A percentile compares a stretch with the other conserved stretches of the same genome.
These are phyloP conservation scores for Pleodorina starrii DNA, from an alignment of 139 green algal genomes.

Conservation along the genomic window DNA sequence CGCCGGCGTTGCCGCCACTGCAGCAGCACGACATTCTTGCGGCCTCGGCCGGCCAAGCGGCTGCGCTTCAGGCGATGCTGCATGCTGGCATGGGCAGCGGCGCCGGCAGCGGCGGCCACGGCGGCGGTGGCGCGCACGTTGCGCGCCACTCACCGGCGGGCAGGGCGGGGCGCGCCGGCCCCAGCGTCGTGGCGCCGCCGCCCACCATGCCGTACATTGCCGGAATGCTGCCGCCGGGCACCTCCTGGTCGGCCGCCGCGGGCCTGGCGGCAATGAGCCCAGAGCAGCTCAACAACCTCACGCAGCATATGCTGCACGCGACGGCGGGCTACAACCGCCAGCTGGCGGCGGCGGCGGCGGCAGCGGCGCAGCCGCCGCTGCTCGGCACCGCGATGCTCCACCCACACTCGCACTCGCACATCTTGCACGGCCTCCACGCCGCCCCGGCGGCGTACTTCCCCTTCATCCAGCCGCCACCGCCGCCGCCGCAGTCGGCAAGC, in stretches of 20 bases:
- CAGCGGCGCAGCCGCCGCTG: not conserved
- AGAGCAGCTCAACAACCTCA: not conserved
- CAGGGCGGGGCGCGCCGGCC: not conserved
- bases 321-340: not conserved
- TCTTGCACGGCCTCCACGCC: not conserved
- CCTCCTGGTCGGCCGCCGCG: not conserved
- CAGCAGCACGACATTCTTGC: not conserved
- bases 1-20: too few species aligned
- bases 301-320: constrained; percentile 14
- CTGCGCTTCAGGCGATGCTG: not conserved
- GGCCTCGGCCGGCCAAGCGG: not conserved
- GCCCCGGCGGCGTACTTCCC: not conserved
- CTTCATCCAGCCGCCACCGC: not conserved
- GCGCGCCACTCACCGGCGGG: not conserved
- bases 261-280: not conserved
- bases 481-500: not conserved
- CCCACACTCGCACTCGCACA: not conserved
- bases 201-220: not conserved
- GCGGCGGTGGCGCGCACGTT: not conserved
- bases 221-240: not conserved
- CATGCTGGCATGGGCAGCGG: not conserved
- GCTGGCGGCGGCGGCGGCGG: not conserved
- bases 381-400: constrained; percentile 2
- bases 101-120: not conserved
- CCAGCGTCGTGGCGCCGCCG: not conserved